Conservation (phyloP, 169 alveolate genomes). For the Plasmodium falciparum region DNA sequence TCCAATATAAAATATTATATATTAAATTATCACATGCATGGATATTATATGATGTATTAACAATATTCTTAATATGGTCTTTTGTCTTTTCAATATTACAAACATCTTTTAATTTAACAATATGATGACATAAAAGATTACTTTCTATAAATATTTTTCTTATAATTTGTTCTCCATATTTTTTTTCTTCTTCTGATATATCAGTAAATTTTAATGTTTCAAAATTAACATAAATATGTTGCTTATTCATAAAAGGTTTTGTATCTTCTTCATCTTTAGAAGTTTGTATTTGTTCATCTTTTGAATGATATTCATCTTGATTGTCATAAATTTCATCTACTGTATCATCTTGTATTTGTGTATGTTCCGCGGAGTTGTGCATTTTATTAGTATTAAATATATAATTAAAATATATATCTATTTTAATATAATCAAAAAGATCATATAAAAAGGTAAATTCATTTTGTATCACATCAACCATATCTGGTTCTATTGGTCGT, state of each 20-base stretch:
- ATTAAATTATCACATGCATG: constrained; percentile 34
- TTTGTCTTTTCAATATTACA: constrained; percentile 49
- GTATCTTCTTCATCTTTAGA: not conserved
- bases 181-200: constrained; percentile 41
- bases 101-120: constrained; percentile 16
- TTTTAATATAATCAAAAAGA: constrained; percentile 90
- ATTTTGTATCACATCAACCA: constrained; percentile 89
- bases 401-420: constrained; percentile 63
- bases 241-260: not conserved
- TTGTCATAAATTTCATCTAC: not conserved
- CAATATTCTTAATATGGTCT: constrained; percentile 49
- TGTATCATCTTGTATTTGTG: not conserved
- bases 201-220: constrained; percentile 29
- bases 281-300: not conserved
- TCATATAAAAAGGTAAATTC: constrained; percentile 93
- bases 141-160: constrained; percentile 41
- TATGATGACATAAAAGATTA: constrained; percentile 17
- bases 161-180: constrained; percentile 40
- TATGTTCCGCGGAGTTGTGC: not conserved
- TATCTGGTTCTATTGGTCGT: constrained; percentile 91
- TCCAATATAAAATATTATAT: constrained; percentile 38
- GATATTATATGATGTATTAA: constrained; percentile 30
- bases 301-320: not conserved
- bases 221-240: constrained; percentile 44
- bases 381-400: constrained; percentile 9